Evolutionary conservation across 345 rosid genomes (phyloP).

Genomic region (Eucalyptus fibrosa): DNA sequence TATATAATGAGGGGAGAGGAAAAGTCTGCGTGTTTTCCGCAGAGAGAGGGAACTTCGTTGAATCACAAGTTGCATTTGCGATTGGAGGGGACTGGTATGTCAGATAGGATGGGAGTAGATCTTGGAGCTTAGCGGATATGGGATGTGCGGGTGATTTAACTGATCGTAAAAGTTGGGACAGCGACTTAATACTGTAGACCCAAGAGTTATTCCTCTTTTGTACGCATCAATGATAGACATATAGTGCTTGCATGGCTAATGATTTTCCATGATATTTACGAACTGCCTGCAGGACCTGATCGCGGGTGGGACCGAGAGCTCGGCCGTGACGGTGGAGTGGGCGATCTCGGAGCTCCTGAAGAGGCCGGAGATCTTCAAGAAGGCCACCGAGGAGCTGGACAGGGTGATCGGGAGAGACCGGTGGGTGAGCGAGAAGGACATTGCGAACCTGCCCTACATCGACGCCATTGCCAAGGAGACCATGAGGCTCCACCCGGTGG

Average conservation of each 20-base stretch:
- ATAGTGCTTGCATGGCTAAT: not conserved
- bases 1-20: too few species aligned
- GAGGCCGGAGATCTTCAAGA: slow-evolving; percentile 30
- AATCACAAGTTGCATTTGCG: not conserved
- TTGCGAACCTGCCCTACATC: slow-evolving; percentile 25
- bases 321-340: slow-evolving; percentile 58
- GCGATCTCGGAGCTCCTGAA: slow-evolving; percentile 36
- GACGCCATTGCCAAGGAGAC: slow-evolving; percentile 40
- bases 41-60: not conserved
- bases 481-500: slow-evolving; percentile 62
- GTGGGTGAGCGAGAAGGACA: slow-evolving; percentile 53
- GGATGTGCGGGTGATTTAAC: not conserved
- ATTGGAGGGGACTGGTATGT: not conserved
- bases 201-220: not conserved
- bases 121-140: not conserved
- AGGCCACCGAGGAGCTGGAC: slow-evolving; percentile 47
- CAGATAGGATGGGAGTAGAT: not conserved
- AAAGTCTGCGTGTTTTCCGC: not conserved
- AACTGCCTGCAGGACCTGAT: slow-evolving; percentile 24
- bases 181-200: not conserved
- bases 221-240: not conserved
- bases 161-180: not conserved
- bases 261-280: not conserved
- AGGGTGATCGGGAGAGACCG: slow-evolving; percentile 35
- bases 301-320: slow-evolving; percentile 58